These are phyloP conservation scores for Inosperma sp. DNA, from an alignment of 768 basidiomycete species.

Conservation along the genomic window DNA sequence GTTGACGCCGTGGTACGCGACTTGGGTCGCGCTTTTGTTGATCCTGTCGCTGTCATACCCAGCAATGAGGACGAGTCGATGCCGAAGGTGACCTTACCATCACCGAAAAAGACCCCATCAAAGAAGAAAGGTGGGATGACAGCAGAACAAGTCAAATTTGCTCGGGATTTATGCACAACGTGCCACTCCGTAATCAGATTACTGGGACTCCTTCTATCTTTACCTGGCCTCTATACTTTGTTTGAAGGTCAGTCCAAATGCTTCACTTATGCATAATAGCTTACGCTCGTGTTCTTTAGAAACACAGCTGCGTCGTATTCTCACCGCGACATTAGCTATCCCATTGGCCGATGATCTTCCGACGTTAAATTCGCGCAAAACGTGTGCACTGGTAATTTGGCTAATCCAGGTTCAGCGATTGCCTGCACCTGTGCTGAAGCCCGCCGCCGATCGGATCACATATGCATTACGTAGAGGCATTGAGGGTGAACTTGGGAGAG, in stretches of 20 bases:
- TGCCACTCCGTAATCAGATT: constrained; percentile 67
- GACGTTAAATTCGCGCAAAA: constrained; percentile 83
- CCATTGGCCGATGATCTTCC: constrained; percentile 66
- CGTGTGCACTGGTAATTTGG: constrained; percentile 73
- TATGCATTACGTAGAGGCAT: constrained; percentile 71
- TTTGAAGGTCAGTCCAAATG: constrained; percentile 51
- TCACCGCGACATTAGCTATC: constrained; percentile 65
- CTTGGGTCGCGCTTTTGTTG: constrained; percentile 56
- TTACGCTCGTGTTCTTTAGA: constrained; percentile 35
- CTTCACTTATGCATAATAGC: constrained; percentile 10
- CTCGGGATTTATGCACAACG: constrained; percentile 72
- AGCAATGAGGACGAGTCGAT: constrained; percentile 22
- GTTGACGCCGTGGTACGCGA: constrained; percentile 63
- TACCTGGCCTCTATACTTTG: constrained; percentile 53
- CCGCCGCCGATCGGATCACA: constrained; percentile 63
- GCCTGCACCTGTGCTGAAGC: constrained; percentile 53
- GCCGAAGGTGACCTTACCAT: constrained; percentile 46
- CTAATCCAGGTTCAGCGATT: constrained; percentile 68
- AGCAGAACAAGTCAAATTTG: constrained; percentile 73
- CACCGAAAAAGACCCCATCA: constrained; percentile 64
- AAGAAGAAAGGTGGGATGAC: constrained; percentile 68
- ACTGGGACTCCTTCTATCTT: constrained; percentile 54
- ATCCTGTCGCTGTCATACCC: constrained; percentile 39
- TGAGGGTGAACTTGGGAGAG: constrained; percentile 81
- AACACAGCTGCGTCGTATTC: constrained; percentile 51